Base-by-base conservation (phyloP, 2,329 filamentous ascomycete genomes). In the Aspergillus floridensis region DNA sequence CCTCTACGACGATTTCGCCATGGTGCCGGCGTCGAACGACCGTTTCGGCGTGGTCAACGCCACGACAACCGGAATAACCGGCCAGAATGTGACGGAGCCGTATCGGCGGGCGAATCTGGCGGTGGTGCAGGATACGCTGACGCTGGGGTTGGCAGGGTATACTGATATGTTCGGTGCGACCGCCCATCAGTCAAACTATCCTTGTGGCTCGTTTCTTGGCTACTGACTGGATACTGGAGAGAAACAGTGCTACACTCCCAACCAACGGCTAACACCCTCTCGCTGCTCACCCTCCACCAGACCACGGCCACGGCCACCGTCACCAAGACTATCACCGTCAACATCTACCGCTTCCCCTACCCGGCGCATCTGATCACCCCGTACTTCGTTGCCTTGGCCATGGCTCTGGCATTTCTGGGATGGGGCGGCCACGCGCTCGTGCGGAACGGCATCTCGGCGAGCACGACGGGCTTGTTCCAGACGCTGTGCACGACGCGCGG, bases 401-500 rank as follows among this genome's bases (percentile, higher is more conserved):
- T 59, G 3, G 47, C 51, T 2, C n/a, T n/a, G n/a, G n/a, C n/a
- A n/a, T n/a, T n/a, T n/a, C n/a, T n/a, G n/a, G n/a, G n/a, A n/a
- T n/a, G n/a, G 5, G 61, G 61, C 8, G 46, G 52, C 6, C 51
- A 49, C 12, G 59, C 59, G 1, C 51, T 62, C 8, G 31, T 58
- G 10, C 57, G 50, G 16, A 63, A 63, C 21, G 59, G 61, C 8
- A 59, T 63, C 38, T 59, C 61, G 2, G 61, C 61, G 0, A 59
- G 52, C 16, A 52, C 44, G 8, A 55, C 54, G 5, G 59, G 59
- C 1, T 5, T 63, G 22, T 60, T 53, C n/a, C 62, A 62, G 41
- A 63, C 52, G 0, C 31, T 62, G 6, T 59, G 57, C 22, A 62
- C 62, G 1, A 62, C 62, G 2, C 53, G 59, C 1, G 60, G 54